These are phyloP conservation scores for Kokia cookei DNA, from an alignment of 441 rosid genomes.

Conservation along the genomic window DNA sequence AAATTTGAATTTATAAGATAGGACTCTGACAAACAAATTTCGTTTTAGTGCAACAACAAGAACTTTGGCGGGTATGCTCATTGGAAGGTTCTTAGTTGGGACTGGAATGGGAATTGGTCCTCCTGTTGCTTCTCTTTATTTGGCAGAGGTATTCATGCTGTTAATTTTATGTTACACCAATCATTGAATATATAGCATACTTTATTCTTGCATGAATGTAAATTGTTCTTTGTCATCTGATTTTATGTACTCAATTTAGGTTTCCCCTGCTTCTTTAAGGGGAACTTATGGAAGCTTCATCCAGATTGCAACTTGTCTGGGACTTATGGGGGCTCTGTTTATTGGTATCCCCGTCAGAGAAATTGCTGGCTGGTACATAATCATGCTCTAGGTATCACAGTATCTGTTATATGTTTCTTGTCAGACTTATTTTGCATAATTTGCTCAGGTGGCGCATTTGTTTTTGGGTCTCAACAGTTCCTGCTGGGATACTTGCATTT, in stretches of 20 bases:
- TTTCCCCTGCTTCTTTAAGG: conserved; percentile 90
- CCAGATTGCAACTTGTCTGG: conserved; percentile 91
- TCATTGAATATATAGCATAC: neutral
- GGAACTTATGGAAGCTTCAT: conserved; percentile 95
- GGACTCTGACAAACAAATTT: conserved; percentile 12
- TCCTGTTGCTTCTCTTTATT: conserved; percentile 83
- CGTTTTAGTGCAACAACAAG: conserved; percentile 60
- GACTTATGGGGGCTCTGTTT: conserved; percentile 73
- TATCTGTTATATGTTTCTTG: neutral
- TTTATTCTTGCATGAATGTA: neutral
- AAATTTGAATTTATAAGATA: neutral
- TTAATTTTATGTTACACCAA: neutral
- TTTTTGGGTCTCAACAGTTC: conserved; percentile 75
- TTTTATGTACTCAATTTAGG: conserved; percentile 25
- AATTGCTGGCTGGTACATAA: conserved; percentile 62
- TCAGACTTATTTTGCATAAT: neutral
- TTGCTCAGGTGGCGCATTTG: conserved; percentile 78
- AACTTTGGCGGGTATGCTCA: conserved; percentile 72
- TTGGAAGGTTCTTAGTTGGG: conserved; percentile 92
- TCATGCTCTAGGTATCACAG: neutral
- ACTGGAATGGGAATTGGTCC: conserved; percentile 94
- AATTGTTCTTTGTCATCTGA: neutral
- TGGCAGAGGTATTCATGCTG: conserved; percentile 63
- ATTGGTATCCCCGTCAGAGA: conserved; percentile 80
- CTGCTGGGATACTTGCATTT: conserved; percentile 76